phyloP scores from a whole-genome alignment of 176 grass and related monocot genomes.

The Rhynchospora tenuis region DNA sequence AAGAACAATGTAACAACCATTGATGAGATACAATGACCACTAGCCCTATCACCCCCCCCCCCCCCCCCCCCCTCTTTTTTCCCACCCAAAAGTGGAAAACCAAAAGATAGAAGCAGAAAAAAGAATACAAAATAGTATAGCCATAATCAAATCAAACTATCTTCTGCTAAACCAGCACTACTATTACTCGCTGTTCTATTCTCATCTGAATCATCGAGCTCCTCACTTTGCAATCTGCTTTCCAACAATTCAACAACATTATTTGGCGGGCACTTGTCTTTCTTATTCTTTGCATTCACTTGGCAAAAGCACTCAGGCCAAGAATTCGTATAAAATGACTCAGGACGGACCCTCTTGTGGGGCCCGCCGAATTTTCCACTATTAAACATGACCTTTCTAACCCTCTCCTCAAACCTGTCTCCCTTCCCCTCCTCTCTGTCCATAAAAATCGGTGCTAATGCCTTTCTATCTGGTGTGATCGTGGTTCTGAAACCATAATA shows the following conservation, averaged over 20 bases:
- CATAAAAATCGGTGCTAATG: constrained; percentile 77
- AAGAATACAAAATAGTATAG: background rate
- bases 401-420: constrained; percentile 57
- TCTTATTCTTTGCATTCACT: constrained; percentile 36
- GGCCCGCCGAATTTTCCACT: constrained; percentile 60
- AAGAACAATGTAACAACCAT: background rate
- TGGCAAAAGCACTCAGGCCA: constrained; percentile 99
- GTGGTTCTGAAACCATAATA: constrained; percentile 89
- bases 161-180: constrained; percentile 26
- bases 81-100: background rate
- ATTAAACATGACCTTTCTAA: constrained; percentile 70
- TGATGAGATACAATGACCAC: background rate
- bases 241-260: constrained; percentile 62
- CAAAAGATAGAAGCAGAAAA: background rate
- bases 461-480: constrained; percentile 81
- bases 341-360: constrained; percentile 59
- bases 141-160: constrained; percentile 14
- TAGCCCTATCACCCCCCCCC: background rate
- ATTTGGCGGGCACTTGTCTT: constrained; percentile 51
- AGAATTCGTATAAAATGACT: constrained; percentile 91
- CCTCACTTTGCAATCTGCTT: constrained; percentile 45
- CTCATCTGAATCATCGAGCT: constrained; percentile 30
- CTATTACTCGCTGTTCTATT: constrained; percentile 16
- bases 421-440: constrained; percentile 63
- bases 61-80: background rate